Conservation (phyloP, 2,329 filamentous ascomycete genomes). For the Aspergillus sp. region DNA sequence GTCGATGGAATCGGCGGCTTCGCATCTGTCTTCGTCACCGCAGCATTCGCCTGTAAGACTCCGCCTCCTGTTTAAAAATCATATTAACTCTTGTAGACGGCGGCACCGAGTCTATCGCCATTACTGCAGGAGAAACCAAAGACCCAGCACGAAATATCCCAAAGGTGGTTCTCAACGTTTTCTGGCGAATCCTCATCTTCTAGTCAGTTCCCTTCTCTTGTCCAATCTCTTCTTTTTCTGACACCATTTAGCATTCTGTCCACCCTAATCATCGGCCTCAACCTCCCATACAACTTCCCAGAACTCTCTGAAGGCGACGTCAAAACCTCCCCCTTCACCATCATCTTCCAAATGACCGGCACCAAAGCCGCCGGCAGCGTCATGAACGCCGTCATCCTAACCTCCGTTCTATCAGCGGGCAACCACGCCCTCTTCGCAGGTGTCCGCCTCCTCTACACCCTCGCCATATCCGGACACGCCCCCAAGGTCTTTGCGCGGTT, state of each 20-base stretch:
- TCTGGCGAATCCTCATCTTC: constrained; percentile 62
- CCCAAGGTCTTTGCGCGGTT: constrained; percentile 54
- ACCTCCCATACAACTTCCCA: constrained; percentile 58
- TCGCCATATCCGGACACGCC: constrained; percentile 57
- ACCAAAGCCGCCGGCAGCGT: constrained; percentile 56
- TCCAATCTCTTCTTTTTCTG: not conserved
- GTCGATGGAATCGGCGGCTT: constrained; percentile 66
- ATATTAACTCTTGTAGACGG: constrained; percentile 37
- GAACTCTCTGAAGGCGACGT: constrained; percentile 45
- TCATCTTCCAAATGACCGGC: constrained; percentile 61
- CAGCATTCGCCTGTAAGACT: constrained; percentile 57
- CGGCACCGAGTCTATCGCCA: constrained; percentile 64
- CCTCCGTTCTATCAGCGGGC: constrained; percentile 57
- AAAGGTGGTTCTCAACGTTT: constrained; percentile 64
- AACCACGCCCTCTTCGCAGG: constrained; percentile 61
- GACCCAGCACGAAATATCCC: constrained; percentile 62
- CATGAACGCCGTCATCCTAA: constrained; percentile 63
- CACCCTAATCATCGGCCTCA: constrained; percentile 57
- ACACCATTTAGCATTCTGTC: constrained; percentile 38
- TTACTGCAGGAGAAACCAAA: constrained; percentile 66
- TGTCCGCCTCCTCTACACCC: constrained; percentile 56
- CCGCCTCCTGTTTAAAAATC: not conserved
- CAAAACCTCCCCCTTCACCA: constrained; percentile 56
- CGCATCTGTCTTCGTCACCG: constrained; percentile 63
- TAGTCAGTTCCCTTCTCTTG: constrained; percentile 26